These are phyloP conservation scores for Pisolithus marmoratus DNA, from an alignment of 768 basidiomycete genomes.

Conservation along the genomic window DNA sequence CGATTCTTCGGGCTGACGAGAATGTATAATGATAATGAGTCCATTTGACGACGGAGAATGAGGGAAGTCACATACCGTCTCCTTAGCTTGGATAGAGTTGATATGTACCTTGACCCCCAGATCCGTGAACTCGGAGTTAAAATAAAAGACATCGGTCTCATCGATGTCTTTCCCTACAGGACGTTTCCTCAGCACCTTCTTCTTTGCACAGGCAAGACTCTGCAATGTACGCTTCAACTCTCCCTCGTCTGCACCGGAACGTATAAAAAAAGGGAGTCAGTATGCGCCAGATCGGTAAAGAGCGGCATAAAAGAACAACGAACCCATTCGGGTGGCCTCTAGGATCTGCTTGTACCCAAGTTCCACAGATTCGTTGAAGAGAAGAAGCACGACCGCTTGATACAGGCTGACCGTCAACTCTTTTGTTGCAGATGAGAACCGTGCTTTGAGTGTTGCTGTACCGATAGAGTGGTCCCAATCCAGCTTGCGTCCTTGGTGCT, in stretches of 20 bases:
- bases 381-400: conserved; percentile 79
- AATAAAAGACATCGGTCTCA: conserved; percentile 69
- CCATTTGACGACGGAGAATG: not conserved
- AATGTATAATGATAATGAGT: not conserved
- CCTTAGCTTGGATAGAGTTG: conserved; percentile 92
- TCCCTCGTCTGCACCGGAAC: conserved; percentile 44
- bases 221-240: conserved; percentile 85
- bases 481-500: conserved; percentile 71
- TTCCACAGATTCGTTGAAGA: conserved; percentile 71
- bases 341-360: conserved; percentile 64
- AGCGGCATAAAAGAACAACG: conserved; percentile 18
- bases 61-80: conserved; percentile 54
- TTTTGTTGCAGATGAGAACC: conserved; percentile 66
- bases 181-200: conserved; percentile 78
- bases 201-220: conserved; percentile 87
- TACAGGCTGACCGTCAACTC: conserved; percentile 89
- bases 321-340: conserved; percentile 67
- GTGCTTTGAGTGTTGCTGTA: conserved; percentile 67
- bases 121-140: conserved; percentile 81
- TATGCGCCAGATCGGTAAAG: conserved; percentile 16
- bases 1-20: conserved; percentile 72
- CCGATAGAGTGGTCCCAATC: conserved; percentile 87
- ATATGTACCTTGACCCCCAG: conserved; percentile 78
- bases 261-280: no score
- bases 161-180: conserved; percentile 76